A percentile compares a stretch with the other conserved stretches of the same genome.
Evolutionary conservation across 495 filamentous ascomycete genomes (phyloP).

Genomic region (Penicillium tannophilum): DNA sequence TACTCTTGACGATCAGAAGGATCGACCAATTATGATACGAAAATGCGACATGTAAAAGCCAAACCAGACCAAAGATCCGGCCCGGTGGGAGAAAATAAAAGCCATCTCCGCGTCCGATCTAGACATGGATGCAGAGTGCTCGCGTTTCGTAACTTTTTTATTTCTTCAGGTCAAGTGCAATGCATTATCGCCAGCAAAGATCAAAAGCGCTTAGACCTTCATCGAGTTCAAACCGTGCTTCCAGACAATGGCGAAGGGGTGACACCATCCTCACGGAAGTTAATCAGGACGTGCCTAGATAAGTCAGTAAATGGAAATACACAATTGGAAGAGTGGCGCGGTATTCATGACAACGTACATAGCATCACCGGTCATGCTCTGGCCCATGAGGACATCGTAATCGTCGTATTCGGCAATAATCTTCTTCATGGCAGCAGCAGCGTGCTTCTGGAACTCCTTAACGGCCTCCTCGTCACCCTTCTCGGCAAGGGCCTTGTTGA

Average conservation of each 20-base stretch:
- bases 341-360: conserved; percentile 60
- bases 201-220: conserved; percentile 76
- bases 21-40: conserved; percentile 39
- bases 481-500: conserved; percentile 60
- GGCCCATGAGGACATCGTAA: conserved; percentile 90
- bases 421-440: conserved; percentile 72
- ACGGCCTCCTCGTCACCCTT: conserved; percentile 65
- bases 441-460: conserved; percentile 59
- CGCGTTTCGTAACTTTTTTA: conserved; percentile 28
- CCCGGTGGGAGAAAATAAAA: conserved; percentile 16
- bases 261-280: conserved; percentile 94
- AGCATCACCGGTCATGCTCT: conserved; percentile 87
- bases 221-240: conserved; percentile 88
- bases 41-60: conserved; percentile 31
- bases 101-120: conserved; percentile 19
- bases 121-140: conserved; percentile 23
- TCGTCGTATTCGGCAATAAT: conserved; percentile 85
- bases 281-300: conserved; percentile 83
- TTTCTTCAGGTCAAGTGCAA: conserved; percentile 35
- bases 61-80: conserved; percentile 26
- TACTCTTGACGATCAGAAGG: conserved; percentile 37
- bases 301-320: conserved; percentile 7
- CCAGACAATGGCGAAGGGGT: conserved; percentile 90
- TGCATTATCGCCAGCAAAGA: conserved; percentile 26
- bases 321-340: neutral